Conservation (phyloP, 2,329 filamentous ascomycete species). For the Pseudogymnoascus sp. region DNA sequence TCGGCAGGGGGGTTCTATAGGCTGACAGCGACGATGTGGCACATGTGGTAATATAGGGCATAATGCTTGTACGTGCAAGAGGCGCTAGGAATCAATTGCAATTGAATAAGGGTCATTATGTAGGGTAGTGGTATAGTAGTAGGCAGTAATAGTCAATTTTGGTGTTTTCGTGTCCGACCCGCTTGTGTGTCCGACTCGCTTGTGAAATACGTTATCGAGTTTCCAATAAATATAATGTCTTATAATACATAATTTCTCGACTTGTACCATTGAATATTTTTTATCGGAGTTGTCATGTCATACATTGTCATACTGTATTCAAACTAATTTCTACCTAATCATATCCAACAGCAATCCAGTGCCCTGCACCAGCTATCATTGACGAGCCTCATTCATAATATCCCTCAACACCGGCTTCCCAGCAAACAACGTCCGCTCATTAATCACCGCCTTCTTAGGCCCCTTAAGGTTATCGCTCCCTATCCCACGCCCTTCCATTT, state of each 20-base stretch:
- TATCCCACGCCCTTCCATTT: conserved; percentile 13
- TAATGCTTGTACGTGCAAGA: no score
- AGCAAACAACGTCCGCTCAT: conserved; percentile 54
- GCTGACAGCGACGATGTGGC: no score
- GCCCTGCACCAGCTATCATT: not conserved
- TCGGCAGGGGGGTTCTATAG: no score
- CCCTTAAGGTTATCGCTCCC: conserved; percentile 8
- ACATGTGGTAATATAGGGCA: no score
- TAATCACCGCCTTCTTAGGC: conserved; percentile 50
- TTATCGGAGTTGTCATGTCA: not conserved
- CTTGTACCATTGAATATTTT: not conserved
- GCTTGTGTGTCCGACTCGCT: no score
- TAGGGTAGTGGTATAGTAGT: no score
- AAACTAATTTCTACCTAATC: not conserved
- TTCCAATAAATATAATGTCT: not conserved
- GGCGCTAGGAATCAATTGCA: no score
- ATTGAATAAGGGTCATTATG: no score
- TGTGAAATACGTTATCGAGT: no score
- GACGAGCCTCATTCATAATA: conserved; percentile 61
- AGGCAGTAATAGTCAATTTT: no score
- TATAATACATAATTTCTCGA: not conserved
- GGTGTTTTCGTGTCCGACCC: no score
- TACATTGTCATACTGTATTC: conserved; percentile 4
- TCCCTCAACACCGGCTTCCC: conserved; percentile 63
- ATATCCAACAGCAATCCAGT: not conserved